phyloP scores from a whole-genome alignment of 768 basidiomycete genomes.

The Tephrocybe sp. region DNA sequence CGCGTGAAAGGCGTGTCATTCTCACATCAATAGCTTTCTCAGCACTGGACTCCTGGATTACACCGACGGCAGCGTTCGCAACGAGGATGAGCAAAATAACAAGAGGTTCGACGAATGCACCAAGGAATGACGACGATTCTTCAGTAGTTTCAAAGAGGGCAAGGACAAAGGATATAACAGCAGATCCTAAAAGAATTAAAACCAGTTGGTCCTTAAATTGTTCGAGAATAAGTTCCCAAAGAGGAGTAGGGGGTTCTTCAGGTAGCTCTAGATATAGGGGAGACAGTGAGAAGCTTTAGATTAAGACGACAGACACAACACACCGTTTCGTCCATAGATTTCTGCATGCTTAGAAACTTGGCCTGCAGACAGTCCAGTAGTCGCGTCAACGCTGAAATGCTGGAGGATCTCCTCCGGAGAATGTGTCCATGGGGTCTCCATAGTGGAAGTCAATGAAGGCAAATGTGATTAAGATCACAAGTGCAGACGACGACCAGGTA shows the following conservation, averaged over 20 bases:
- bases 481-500: conserved; percentile 9
- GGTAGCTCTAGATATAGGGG: conserved; percentile 66
- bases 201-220: conserved; percentile 99
- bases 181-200: conserved; percentile 92
- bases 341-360: conserved; percentile 73
- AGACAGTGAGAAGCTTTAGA: conserved; percentile 1
- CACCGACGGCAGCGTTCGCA: conserved; percentile 96
- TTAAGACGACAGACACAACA: conserved; percentile 14
- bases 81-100: conserved; percentile 96
- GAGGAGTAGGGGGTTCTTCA: conserved; percentile 85
- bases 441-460: conserved; percentile 22
- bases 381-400: conserved; percentile 65
- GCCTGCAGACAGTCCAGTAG: conserved; percentile 58
- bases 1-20: conserved; percentile 15
- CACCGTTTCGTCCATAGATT: conserved; percentile 86
- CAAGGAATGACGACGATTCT: conserved; percentile 60
- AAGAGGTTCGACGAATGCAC: conserved; percentile 92
- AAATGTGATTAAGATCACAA: conserved; percentile 10
- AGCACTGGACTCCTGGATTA: conserved; percentile 94
- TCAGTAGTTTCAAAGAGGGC: conserved; percentile 82
- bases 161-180: conserved; percentile 89
- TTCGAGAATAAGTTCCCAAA: conserved; percentile 95
- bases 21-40: conserved; percentile 96
- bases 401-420: conserved; percentile 66
- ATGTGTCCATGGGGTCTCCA: conserved; percentile 81